Evolutionary conservation across 2,329 filamentous ascomycete genomes (phyloP).

Genomic region (Raffaelea ambrosiae): DNA sequence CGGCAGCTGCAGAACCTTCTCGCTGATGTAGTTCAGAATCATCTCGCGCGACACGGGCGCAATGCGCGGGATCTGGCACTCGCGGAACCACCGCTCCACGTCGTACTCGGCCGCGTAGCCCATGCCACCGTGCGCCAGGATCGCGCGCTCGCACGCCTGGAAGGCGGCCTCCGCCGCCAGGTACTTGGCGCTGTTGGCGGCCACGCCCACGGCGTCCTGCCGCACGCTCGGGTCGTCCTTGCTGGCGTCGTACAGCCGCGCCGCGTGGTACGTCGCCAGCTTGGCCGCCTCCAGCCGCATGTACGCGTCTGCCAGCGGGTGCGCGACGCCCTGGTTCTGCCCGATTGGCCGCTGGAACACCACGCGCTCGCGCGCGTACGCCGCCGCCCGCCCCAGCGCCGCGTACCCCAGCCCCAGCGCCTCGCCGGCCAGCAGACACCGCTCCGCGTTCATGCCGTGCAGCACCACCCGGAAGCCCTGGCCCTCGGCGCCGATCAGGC

Average conservation of each 20-base stretch:
- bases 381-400: constrained; percentile 51
- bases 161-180: constrained; percentile 58
- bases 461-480: constrained; percentile 73
- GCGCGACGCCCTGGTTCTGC: constrained; percentile 56
- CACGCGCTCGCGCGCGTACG: constrained; percentile 57
- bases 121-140: constrained; percentile 55
- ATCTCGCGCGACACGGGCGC: constrained; percentile 62
- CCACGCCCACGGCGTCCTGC: constrained; percentile 41
- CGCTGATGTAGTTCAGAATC: constrained; percentile 66
- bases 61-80: constrained; percentile 55
- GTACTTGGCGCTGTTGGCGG: constrained; percentile 64
- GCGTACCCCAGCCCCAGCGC: constrained; percentile 74
- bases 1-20: constrained; percentile 59
- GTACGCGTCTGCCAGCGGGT: constrained; percentile 57
- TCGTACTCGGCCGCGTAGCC: constrained; percentile 58
- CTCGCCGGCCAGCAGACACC: constrained; percentile 69
- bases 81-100: constrained; percentile 57
- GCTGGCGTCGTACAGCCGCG: constrained; percentile 46
- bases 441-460: constrained; percentile 73
- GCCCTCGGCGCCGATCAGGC: constrained; percentile 63
- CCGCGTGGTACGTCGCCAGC: constrained; percentile 57
- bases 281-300: constrained; percentile 59
- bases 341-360: constrained; percentile 60
- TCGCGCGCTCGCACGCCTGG: constrained; percentile 51
- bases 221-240: neutral